These are phyloP conservation scores for Boletus bicolor DNA, from an alignment of 768 basidiomycete species.

Conservation along the genomic window DNA sequence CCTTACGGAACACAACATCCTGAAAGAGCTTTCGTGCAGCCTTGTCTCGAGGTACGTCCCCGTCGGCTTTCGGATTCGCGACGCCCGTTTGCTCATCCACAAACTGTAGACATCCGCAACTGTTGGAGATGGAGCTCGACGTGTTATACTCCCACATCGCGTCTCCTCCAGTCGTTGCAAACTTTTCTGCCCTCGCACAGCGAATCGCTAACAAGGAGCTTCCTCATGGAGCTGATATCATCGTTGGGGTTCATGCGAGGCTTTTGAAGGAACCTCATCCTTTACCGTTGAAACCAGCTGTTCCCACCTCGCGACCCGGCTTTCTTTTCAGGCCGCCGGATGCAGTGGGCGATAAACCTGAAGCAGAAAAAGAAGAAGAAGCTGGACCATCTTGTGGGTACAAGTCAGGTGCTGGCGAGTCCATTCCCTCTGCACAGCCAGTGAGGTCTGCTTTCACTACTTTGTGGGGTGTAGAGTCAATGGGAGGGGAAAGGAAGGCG, in stretches of 20 bases:
- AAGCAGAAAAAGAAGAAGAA: not conserved
- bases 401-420: no score
- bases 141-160: constrained; percentile 17
- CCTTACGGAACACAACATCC: constrained; percentile 22
- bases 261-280: constrained; percentile 11
- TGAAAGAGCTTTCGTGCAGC: constrained; percentile 22
- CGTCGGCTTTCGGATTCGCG: not conserved
- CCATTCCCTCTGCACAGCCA: no score
- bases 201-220: constrained; percentile 21
- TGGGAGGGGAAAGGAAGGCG: not conserved
- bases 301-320: not conserved
- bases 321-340: no score
- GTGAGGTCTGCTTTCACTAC: no score
- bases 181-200: constrained; percentile 10
- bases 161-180: constrained; percentile 10
- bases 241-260: constrained; percentile 19
- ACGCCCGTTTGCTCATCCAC: not conserved
- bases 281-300: not conserved
- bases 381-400: not conserved
- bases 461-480: no score
- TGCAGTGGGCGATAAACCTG: not conserved
- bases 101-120: constrained; percentile 4
- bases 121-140: constrained; percentile 24
- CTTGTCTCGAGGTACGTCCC: constrained; percentile 15
- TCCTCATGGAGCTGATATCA: constrained; percentile 19